Percentiles rank a stretch among this genome's conserved stretches.
Conservation (phyloP, 495 filamentous ascomycete genomes). For the Cladorrhinum samala region DNA sequence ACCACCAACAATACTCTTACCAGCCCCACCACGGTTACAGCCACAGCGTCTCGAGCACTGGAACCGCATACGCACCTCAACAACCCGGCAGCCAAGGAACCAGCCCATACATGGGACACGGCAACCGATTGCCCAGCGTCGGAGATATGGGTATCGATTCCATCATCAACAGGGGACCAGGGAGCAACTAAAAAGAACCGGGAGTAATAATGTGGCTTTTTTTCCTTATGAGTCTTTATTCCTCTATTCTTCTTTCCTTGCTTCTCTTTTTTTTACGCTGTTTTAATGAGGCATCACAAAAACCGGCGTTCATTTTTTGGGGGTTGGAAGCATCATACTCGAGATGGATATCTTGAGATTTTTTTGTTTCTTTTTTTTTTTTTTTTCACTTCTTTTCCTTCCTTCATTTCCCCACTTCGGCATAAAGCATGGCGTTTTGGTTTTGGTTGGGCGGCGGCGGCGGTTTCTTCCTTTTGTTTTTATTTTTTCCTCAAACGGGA, state of each 20-base stretch:
- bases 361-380: constrained; percentile 6
- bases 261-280: background rate
- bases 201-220: constrained; percentile 1
- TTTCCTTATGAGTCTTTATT: background rate
- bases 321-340: too few relatives aligned
- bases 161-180: constrained; percentile 44
- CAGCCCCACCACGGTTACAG: constrained; percentile 30
- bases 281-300: background rate
- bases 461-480: background rate
- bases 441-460: background rate
- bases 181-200: constrained; percentile 6
- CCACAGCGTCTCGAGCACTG: constrained; percentile 35
- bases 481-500: background rate
- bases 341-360: too few relatives aligned
- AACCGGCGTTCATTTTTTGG: background rate
- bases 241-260: constrained; percentile 4
- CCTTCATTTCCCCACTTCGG: constrained; percentile 1
- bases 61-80: constrained; percentile 15
- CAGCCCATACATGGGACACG: constrained; percentile 42
- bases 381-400: background rate
- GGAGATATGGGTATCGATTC: constrained; percentile 51
- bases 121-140: constrained; percentile 44
- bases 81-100: constrained; percentile 29
- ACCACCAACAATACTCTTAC: constrained; percentile 15
- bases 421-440: background rate